Percentiles rank a stretch among this genome's conserved stretches.
These are phyloP conservation scores for Scheffersomyces spartinae DNA, from an alignment of 805 yeast genomes.

Conservation along the genomic window DNA sequence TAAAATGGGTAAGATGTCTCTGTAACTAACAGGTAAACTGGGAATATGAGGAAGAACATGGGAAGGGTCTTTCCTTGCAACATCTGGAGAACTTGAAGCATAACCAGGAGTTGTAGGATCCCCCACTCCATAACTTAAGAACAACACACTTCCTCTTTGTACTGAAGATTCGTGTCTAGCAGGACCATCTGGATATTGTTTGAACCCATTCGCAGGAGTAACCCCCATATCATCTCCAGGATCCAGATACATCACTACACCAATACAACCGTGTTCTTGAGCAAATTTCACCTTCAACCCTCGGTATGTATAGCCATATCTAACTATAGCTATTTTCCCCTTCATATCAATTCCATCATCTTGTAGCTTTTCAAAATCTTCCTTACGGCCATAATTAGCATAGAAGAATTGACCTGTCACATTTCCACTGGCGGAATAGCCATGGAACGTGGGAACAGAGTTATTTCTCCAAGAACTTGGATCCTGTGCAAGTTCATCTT, in stretches of 20 bases:
- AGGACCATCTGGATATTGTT: constrained; percentile 64
- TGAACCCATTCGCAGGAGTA: constrained; percentile 43
- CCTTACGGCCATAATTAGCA: constrained; percentile 56
- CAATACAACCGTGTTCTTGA: constrained; percentile 57
- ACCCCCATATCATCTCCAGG: constrained; percentile 52
- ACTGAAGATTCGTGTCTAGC: constrained; percentile 69
- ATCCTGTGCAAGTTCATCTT: constrained; percentile 38
- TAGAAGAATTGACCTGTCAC: constrained; percentile 56
- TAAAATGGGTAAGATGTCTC: constrained; percentile 54
- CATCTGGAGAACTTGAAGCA: constrained; percentile 37
- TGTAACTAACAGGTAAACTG: constrained; percentile 54
- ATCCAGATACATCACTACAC: constrained; percentile 57
- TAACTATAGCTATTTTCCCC: constrained; percentile 53
- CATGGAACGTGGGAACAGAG: constrained; percentile 61
- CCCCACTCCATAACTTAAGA: constrained; percentile 51
- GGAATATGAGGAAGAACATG: constrained; percentile 54
- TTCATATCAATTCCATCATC: constrained; percentile 35
- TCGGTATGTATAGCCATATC: constrained; percentile 58
- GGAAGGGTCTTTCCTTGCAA: constrained; percentile 37
- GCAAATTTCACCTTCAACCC: constrained; percentile 73
- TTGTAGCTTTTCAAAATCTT: constrained; percentile 42
- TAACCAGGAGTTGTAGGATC: constrained; percentile 73
- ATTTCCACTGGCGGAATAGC: constrained; percentile 66
- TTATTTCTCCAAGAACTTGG: constrained; percentile 35
- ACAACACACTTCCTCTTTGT: constrained; percentile 68